phyloP scores from a whole-genome alignment of 768 basidiomycete genomes.

The Mycena belliarum region DNA sequence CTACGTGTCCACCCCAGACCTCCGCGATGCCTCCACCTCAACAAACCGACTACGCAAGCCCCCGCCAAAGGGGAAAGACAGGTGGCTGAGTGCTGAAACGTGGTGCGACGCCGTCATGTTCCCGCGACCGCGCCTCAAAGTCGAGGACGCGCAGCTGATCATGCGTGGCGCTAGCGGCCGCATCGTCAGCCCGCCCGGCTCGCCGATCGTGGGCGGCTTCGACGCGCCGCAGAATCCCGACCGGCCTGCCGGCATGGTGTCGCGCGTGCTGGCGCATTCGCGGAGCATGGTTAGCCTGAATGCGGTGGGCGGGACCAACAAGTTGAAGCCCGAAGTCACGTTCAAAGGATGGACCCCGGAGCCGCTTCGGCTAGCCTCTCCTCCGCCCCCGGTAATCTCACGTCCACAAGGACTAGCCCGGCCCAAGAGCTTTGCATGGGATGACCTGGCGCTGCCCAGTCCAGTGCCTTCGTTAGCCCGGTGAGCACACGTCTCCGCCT shows the following conservation, averaged over 20 bases:
- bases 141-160: constrained; percentile 33
- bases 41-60: constrained; percentile 21
- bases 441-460: constrained; percentile 59
- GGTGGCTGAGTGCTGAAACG: constrained; percentile 73
- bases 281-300: constrained; percentile 26
- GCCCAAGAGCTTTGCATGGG: constrained; percentile 60
- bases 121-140: constrained; percentile 70
- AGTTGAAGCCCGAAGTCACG: not conserved
- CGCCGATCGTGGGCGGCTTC: constrained; percentile 35
- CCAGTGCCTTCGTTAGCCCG: constrained; percentile 59
- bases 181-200: constrained; percentile 52
- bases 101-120: constrained; percentile 83
- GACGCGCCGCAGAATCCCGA: constrained; percentile 14
- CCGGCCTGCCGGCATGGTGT: constrained; percentile 34
- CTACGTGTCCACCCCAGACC: constrained; percentile 68
- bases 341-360: not conserved
- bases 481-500: constrained; percentile 32
- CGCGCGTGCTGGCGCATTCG: constrained; percentile 53
- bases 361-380: not conserved
- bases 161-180: constrained; percentile 27
- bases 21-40: constrained; percentile 34
- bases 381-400: constrained; percentile 13
- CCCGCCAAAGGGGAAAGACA: constrained; percentile 48
- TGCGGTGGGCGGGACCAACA: constrained; percentile 16
- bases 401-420: constrained; percentile 32